phyloP scores from a whole-genome alignment of 75 land plant genomes.

The Sequoiadendron giganteum region DNA sequence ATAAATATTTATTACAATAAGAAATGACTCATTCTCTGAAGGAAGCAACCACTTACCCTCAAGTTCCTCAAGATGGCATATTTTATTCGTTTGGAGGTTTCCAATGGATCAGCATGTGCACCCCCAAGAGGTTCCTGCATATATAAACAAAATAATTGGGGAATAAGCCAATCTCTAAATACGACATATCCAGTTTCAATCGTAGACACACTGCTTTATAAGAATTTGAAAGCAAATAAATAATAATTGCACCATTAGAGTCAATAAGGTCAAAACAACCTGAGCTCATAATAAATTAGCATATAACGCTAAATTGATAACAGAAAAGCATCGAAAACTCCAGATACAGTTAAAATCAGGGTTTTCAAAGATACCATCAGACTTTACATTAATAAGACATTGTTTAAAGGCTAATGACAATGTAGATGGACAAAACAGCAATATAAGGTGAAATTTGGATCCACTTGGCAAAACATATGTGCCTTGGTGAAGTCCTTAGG shows the following conservation, averaged over 20 bases:
- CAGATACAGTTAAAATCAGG: neutral
- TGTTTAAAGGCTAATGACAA: neutral
- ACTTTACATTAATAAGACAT: neutral
- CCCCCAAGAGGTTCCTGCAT: slow-evolving; percentile 92
- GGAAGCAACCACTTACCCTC: slow-evolving; percentile 42
- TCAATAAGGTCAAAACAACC: neutral
- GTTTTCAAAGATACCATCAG: neutral
- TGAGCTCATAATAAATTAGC: neutral
- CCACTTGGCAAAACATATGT: neutral
- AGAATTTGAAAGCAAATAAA: slow-evolving; percentile 8
- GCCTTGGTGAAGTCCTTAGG: neutral
- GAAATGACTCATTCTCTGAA: neutral
- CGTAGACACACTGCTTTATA: neutral
- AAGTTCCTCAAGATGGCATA: slow-evolving; percentile 52
- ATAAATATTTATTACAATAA: neutral
- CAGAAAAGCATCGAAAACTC: neutral
- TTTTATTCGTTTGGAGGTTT: slow-evolving; percentile 78
- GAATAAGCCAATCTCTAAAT: neutral
- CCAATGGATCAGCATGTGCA: slow-evolving; percentile 76
- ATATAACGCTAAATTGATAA: too few species aligned
- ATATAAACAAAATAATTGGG: neutral
- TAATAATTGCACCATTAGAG: neutral
- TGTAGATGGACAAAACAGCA: neutral
- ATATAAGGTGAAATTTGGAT: neutral
- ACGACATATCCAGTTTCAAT: neutral